phyloP scores from a whole-genome alignment of 768 basidiomycete genomes.

The Gyrodon lividus region DNA sequence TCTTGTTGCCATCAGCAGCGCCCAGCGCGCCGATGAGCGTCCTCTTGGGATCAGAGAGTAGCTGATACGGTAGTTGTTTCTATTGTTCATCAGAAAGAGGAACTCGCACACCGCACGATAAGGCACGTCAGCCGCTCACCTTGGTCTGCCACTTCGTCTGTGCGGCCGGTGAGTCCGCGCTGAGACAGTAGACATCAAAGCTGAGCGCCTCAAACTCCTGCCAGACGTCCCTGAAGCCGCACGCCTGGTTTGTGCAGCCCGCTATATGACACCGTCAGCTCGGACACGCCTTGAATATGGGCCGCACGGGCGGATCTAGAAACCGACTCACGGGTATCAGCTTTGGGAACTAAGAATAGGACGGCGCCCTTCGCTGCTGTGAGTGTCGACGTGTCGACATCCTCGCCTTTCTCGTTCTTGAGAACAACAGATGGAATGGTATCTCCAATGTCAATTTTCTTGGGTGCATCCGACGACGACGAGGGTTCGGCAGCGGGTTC shows the following conservation, averaged over 20 bases:
- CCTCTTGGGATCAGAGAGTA: constrained; percentile 88
- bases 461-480: not conserved
- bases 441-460: constrained; percentile 67
- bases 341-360: constrained; percentile 81
- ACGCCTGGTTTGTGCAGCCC: constrained; percentile 92
- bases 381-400: constrained; percentile 65
- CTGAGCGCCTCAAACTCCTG: constrained; percentile 63
- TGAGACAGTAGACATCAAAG: constrained; percentile 82
- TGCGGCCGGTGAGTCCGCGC: constrained; percentile 70
- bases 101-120: not conserved
- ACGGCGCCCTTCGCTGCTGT: constrained; percentile 73
- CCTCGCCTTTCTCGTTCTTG: constrained; percentile 83
- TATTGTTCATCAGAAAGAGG: constrained; percentile 29
- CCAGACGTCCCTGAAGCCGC: constrained; percentile 84
- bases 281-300: no score
- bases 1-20: constrained; percentile 74
- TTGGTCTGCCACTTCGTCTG: constrained; percentile 87
- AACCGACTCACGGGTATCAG: constrained; percentile 70
- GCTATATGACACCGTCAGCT: constrained; percentile 38
- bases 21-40: constrained; percentile 78
- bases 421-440: constrained; percentile 69
- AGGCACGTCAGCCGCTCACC: constrained; percentile 39
- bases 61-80: constrained; percentile 82
- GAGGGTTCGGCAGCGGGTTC: constrained; percentile 8
- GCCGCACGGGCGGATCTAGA: not conserved